These are phyloP conservation scores for Taxillus chinensis DNA, from an alignment of 164 flowering plant species.

Conservation along the genomic window DNA sequence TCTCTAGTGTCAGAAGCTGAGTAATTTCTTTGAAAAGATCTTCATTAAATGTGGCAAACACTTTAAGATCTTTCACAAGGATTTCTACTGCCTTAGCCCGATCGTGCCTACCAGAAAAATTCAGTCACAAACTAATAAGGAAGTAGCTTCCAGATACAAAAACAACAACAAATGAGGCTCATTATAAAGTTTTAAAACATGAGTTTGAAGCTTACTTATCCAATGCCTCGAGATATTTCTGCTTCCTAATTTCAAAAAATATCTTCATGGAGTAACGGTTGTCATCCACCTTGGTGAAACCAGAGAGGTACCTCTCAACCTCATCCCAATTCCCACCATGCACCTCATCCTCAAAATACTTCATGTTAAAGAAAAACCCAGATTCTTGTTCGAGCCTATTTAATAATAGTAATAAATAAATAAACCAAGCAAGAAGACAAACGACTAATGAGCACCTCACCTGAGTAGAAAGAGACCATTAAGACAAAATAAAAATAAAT, in stretches of 20 bases:
- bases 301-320: conserved; percentile 40
- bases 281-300: conserved; percentile 38
- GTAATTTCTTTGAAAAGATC: conserved; percentile 26
- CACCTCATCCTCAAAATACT: conserved; percentile 35
- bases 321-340: conserved; percentile 40
- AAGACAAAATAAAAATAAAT: no score
- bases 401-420: not conserved
- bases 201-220: conserved; percentile 21
- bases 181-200: not conserved
- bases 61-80: conserved; percentile 22
- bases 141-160: no score
- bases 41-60: conserved; percentile 22
- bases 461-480: no score
- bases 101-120: conserved; percentile 8
- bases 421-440: no score
- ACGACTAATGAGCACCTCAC: no score
- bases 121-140: not conserved
- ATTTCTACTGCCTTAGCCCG: conserved; percentile 23
- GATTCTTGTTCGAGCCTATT: conserved; percentile 39
- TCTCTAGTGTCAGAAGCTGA: conserved; percentile 17
- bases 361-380: conserved; percentile 44
- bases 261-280: conserved; percentile 39
- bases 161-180: not conserved
- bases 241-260: conserved; percentile 42
- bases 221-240: conserved; percentile 45